Evolutionary conservation across 2,329 filamentous ascomycete genomes (phyloP).

Genomic region (Fusarium musae): DNA sequence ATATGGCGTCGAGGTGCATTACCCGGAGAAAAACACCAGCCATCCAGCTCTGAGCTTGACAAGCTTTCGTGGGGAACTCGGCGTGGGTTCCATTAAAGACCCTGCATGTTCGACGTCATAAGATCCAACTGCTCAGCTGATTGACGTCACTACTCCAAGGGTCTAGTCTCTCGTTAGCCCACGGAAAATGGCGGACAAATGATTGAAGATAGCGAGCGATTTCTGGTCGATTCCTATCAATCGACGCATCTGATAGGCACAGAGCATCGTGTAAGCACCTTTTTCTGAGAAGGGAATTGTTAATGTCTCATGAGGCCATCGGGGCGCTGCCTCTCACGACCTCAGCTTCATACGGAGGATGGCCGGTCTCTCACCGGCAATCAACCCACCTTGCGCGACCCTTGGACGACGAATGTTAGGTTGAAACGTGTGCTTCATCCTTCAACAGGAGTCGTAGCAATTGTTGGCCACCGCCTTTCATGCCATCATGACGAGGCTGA

Average conservation of each 20-base stretch:
- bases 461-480: slow-evolving; percentile 3
- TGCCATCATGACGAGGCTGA: slow-evolving; percentile 18
- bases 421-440: slow-evolving; percentile 27
- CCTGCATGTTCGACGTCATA: slow-evolving; percentile 43
- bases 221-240: background rate
- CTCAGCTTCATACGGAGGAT: background rate
- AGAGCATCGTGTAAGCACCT: background rate
- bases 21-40: slow-evolving; percentile 9
- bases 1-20: slow-evolving; percentile 43
- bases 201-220: background rate
- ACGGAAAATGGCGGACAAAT: slow-evolving; percentile 8
- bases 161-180: background rate
- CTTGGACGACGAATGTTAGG: slow-evolving; percentile 23
- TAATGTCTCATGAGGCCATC: slow-evolving; percentile 8
- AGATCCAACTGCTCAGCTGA: slow-evolving; percentile 23
- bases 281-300: background rate
- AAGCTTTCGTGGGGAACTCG: slow-evolving; percentile 26
- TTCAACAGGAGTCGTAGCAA: slow-evolving; percentile 2
- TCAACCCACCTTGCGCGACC: background rate
- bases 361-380: background rate
- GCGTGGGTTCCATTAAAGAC: slow-evolving; percentile 32
- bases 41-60: slow-evolving; percentile 19
- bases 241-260: background rate
- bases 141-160: slow-evolving; percentile 39
- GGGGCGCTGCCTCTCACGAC: background rate